These are phyloP conservation scores for Silene uniflora DNA, from an alignment of 148 eudicot species.

Conservation along the genomic window DNA sequence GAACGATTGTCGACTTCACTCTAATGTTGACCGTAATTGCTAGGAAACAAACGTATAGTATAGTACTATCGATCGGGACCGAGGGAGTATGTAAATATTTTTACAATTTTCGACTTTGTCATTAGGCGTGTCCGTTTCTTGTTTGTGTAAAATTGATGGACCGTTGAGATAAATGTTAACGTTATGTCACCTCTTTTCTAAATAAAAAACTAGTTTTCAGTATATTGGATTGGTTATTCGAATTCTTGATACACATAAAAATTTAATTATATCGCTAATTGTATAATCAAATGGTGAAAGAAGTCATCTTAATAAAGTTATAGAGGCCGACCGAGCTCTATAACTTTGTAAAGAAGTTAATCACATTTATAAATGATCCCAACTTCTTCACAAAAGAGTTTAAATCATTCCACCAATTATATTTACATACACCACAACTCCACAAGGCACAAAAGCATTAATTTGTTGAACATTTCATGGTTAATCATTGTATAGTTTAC, in stretches of 20 bases:
- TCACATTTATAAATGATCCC: no score
- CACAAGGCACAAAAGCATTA: no score
- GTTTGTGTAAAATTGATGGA: neutral
- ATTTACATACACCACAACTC: no score
- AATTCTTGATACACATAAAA: neutral
- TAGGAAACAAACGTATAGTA: neutral
- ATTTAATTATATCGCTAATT: no score
- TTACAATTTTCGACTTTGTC: neutral
- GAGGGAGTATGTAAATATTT: neutral
- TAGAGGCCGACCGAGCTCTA: no score
- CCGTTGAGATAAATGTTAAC: neutral
- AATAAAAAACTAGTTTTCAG: neutral
- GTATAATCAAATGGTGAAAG: no score
- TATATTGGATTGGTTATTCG: no score
- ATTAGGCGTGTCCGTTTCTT: neutral
- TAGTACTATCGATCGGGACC: neutral
- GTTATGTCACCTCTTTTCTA: neutral
- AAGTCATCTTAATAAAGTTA: no score
- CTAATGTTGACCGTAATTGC: slow-evolving; percentile 18
- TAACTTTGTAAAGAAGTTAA: no score
- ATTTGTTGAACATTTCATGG: neutral
- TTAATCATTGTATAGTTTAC: neutral
- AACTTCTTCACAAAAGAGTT: no score
- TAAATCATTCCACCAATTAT: no score
- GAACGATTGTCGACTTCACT: slow-evolving; percentile 20